A percentile compares a stretch with the other conserved stretches of the same genome.
Evolutionary conservation across 1,139 yeast species (phyloP).

Genomic region (Candida dubliniensis): DNA sequence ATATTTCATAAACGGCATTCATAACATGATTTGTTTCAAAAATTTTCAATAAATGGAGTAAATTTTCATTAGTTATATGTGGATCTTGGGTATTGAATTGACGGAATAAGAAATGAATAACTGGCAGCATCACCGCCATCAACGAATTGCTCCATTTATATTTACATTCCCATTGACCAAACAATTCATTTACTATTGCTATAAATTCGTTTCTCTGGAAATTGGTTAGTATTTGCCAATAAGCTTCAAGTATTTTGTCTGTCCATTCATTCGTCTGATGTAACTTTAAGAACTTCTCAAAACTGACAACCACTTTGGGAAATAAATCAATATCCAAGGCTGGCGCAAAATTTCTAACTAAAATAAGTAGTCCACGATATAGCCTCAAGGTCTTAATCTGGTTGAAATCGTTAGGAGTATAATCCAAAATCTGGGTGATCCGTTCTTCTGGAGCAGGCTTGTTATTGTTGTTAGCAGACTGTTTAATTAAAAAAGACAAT

Average conservation of each 20-base stretch:
- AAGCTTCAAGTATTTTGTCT: slow-evolving; percentile 6
- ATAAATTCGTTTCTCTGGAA: slow-evolving; percentile 14
- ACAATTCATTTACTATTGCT: slow-evolving; percentile 10
- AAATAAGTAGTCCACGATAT: slow-evolving; percentile 14
- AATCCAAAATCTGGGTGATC: slow-evolving; percentile 2
- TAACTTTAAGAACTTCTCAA: slow-evolving; percentile 1
- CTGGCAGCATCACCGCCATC: slow-evolving; percentile 4
- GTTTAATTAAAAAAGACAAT: background rate
- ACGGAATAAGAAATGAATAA: slow-evolving; percentile 15
- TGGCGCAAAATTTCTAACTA: slow-evolving; percentile 12
- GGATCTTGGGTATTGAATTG: slow-evolving; percentile 14
- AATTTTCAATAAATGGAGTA: slow-evolving; percentile 10
- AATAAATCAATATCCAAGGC: slow-evolving; percentile 3
- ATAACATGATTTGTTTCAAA: slow-evolving; percentile 4
- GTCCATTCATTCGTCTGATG: slow-evolving; percentile 6
- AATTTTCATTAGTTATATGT: slow-evolving; percentile 12
- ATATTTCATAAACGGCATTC: slow-evolving; percentile 6
- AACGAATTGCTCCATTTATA: no score
- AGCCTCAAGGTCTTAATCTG: slow-evolving; percentile 8
- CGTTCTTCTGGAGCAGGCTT: background rate
- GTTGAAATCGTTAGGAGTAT: slow-evolving; percentile 3
- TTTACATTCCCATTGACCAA: background rate
- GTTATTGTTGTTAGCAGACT: background rate
- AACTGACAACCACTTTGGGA: slow-evolving; percentile 7
- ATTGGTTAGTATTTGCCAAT: slow-evolving; percentile 16